These are phyloP conservation scores for Cyberlindnera maritima DNA, from an alignment of 805 yeast species.

Conservation along the genomic window DNA sequence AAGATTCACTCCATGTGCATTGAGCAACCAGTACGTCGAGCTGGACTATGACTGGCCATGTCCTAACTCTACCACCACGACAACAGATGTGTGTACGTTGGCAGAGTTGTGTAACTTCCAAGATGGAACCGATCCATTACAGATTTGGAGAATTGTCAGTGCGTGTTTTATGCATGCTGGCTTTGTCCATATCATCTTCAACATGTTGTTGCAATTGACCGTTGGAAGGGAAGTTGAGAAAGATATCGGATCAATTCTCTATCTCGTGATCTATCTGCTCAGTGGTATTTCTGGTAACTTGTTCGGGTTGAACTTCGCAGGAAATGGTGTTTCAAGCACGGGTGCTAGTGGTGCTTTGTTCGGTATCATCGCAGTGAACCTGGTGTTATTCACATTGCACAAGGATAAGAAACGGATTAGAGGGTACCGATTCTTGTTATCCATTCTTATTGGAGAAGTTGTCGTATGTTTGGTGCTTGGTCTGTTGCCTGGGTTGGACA, in stretches of 20 bases:
- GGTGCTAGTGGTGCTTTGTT: conserved; percentile 74
- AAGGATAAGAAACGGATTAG: conserved; percentile 48
- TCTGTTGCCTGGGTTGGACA: conserved; percentile 69
- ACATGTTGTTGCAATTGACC: conserved; percentile 56
- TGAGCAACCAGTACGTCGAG: conserved; percentile 56
- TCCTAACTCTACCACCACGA: conserved; percentile 57
- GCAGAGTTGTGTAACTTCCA: conserved; percentile 60
- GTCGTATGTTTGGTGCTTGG: conserved; percentile 61
- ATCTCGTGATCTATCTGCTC: conserved; percentile 51
- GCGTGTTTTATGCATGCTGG: conserved; percentile 78
- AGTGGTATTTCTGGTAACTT: conserved; percentile 67
- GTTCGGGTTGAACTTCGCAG: conserved; percentile 67
- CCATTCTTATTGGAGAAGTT: conserved; percentile 52
- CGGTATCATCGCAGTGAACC: conserved; percentile 63
- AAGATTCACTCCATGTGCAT: conserved; percentile 61
- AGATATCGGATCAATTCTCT: conserved; percentile 52
- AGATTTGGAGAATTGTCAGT: conserved; percentile 68
- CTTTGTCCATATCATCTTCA: conserved; percentile 62
- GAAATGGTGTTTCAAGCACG: conserved; percentile 60
- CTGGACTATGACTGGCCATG: conserved; percentile 55
- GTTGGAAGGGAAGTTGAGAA: conserved; percentile 60
- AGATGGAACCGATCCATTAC: conserved; percentile 45
- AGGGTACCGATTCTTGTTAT: conserved; percentile 44
- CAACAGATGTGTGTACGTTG: conserved; percentile 55
- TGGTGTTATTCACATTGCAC: conserved; percentile 49